phyloP scores from a whole-genome alignment of 176 grass and related monocot genomes.

The Dactylis glomerata region DNA sequence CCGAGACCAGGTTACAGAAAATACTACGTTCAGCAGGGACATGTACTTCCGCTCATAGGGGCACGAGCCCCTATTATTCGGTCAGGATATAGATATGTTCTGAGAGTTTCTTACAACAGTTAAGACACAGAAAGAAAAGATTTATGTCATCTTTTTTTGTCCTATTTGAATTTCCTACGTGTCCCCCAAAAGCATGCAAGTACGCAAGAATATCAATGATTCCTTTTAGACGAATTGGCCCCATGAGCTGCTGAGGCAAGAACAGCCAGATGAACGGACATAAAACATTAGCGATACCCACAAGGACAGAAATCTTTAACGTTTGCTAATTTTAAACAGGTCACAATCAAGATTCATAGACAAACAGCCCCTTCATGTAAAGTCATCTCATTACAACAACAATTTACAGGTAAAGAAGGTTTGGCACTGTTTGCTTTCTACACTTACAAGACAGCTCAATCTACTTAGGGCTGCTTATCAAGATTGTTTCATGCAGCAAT shows the following conservation, averaged over 20 bases:
- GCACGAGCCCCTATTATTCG: not conserved
- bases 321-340: constrained; percentile 3
- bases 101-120: not conserved
- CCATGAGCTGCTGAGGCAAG: not conserved
- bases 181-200: not conserved
- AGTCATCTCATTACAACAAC: constrained; percentile 39
- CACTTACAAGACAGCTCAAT: constrained; percentile 18
- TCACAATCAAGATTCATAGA: constrained; percentile 20
- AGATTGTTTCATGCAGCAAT: constrained; percentile 17
- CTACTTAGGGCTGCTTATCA: constrained; percentile 24
- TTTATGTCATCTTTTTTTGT: not conserved
- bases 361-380: not conserved
- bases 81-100: not conserved
- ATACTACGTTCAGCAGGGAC: not conserved
- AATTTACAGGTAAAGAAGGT: constrained; percentile 24
- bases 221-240: not conserved
- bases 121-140: not conserved
- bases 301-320: not conserved
- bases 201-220: not conserved
- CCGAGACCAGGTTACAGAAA: not conserved
- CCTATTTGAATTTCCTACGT: not conserved
- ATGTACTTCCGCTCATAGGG: not conserved
- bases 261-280: not conserved
- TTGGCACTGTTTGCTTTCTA: constrained; percentile 18
- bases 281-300: not conserved